phyloP scores from a whole-genome alignment of 148 eudicot genomes.

The Vaccinium macrocarpon region DNA sequence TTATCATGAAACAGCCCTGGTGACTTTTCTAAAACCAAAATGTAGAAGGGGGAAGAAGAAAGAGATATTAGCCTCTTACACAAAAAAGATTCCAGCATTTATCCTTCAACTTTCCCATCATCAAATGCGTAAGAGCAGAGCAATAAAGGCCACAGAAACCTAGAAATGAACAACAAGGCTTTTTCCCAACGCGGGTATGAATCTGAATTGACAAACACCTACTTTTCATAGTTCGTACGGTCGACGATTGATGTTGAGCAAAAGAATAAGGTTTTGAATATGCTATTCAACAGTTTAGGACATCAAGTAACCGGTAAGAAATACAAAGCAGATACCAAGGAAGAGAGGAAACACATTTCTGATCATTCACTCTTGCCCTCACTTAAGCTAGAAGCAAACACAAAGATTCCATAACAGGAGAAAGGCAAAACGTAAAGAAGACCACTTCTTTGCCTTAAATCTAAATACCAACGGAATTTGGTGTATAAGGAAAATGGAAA shows the following conservation, averaged over 20 bases:
- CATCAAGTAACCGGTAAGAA: background rate
- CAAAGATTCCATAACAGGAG: conserved; percentile 55
- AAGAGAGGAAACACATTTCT: conserved; percentile 16
- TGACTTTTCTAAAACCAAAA: background rate
- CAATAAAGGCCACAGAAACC: conserved; percentile 35
- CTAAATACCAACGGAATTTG: background rate
- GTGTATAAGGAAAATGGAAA: background rate
- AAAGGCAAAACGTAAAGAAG: conserved; percentile 18
- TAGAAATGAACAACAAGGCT: conserved; percentile 38
- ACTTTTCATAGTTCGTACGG: conserved; percentile 31
- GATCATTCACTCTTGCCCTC: conserved; percentile 31
- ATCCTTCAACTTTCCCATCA: conserved; percentile 53
- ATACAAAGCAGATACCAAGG: background rate
- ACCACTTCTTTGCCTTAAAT: background rate
- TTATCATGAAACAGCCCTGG: background rate
- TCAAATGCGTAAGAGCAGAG: conserved; percentile 35
- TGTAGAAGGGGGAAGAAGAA: background rate
- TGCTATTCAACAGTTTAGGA: background rate
- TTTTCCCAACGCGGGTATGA: conserved; percentile 35
- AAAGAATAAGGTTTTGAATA: conserved; percentile 11
- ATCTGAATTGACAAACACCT: conserved; percentile 41
- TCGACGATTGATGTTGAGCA: background rate
- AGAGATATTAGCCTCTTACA: conserved; percentile 40
- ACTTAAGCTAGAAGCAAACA: conserved; percentile 57
- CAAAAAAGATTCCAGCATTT: conserved; percentile 42